Base-by-base conservation (phyloP, 495 filamentous ascomycete species). In the Cercophora samala region DNA sequence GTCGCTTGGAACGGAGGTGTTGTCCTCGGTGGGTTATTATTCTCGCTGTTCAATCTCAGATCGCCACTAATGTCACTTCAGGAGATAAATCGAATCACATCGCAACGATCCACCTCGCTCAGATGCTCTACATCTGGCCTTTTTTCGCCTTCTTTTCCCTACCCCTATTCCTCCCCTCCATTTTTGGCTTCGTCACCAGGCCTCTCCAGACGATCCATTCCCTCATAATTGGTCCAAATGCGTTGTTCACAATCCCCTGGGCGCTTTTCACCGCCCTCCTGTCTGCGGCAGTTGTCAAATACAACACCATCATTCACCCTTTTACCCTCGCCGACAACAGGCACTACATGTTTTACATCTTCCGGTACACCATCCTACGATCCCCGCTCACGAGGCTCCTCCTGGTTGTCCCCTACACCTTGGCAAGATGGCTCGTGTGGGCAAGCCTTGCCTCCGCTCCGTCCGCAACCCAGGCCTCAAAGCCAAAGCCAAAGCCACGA, bases 261-360 rank as follows among this genome's bases (percentile, higher is more conserved):
- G 58, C 75, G 24, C 42, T 77, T 62, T 6, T 62, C 25, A 73
- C 74, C 26, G 21, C 77, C 9, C 24, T 73, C 58, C 52, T 78
- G n/a, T 77, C 80, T 4, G 18, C 69, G 6, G 69, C 62, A 23
- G 82, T 90, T 11, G 85, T 96, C 24, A 84, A 88, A 68, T 89
- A 82, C 83, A 98, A 97, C 82, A 98, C 95, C 52, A 88, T 96
- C 66, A 87, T 99, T 63, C 95, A 99, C 75, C 95, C 95, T 0
- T 99, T 97, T 71, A 96, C 94, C 1, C 85, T 98, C 3, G 95
- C 95, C 29, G 95, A 99, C 75, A 99, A 99, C 78, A 83, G 95
- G 2, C 96, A 98, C 75, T 99, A 97, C 80, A 86, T 95, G 64
- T 99, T 99, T 79, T 99, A 99, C 77, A 82, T 95, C 65, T 98